Evolutionary conservation across 2,329 filamentous ascomycete species (phyloP).

Genomic region (Aciculosporium take): DNA sequence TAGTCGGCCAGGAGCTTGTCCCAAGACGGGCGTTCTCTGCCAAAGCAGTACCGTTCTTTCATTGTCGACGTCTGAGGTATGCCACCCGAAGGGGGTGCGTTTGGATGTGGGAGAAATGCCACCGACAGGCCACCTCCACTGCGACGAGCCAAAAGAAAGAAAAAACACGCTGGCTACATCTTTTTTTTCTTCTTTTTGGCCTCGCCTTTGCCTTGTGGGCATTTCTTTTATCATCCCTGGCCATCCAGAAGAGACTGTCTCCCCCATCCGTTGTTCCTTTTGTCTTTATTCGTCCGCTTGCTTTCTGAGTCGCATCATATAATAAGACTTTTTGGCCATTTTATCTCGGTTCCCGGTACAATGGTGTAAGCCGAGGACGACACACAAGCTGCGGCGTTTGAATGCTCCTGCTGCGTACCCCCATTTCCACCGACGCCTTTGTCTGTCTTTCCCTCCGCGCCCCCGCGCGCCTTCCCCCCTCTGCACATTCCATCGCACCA

Average conservation of each 20-base stretch:
- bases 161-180: slow-evolving; percentile 1
- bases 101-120: slow-evolving; percentile 5
- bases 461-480: background rate
- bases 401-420: slow-evolving; percentile 3
- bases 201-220: slow-evolving; percentile 2
- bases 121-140: background rate
- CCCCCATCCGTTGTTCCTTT: background rate
- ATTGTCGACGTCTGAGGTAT: slow-evolving; percentile 6
- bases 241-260: slow-evolving; percentile 1
- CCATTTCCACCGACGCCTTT: slow-evolving; percentile 2
- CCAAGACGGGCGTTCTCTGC: slow-evolving; percentile 9
- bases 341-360: background rate
- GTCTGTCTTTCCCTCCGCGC: background rate
- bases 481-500: slow-evolving; percentile 5
- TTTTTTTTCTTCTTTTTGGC: slow-evolving; percentile 5
- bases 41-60: slow-evolving; percentile 2
- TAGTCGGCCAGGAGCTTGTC: slow-evolving; percentile 8
- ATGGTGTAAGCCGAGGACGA: slow-evolving; percentile 3
- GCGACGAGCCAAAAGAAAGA: background rate
- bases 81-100: slow-evolving; percentile 1
- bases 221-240: slow-evolving; percentile 8
- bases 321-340: background rate
- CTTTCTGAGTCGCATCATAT: background rate
- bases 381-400: slow-evolving; percentile 1
- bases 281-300: background rate